Evolutionary conservation across 257 asterid genomes (phyloP), one percentile per base, ranked within the genome.

Genomic region (Solanum pimpinellifolium): DNA sequence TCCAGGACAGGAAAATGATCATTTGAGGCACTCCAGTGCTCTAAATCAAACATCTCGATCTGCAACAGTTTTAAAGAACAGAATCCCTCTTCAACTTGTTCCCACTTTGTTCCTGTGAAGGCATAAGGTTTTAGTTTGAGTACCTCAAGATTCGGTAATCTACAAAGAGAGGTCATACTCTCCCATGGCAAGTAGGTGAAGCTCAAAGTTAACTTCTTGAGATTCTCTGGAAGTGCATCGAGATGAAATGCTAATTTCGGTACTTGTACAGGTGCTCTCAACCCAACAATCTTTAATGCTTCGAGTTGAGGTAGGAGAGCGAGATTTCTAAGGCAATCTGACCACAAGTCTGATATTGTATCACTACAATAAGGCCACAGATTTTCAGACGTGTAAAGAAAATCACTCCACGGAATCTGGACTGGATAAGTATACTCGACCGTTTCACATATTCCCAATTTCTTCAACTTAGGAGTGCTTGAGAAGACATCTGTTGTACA

Each of bases 391-490:
- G 83, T 76, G 83, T 12, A 76, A 41, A n/a, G 83, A 76, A 76
- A 76, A n/a, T 76, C 83, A 23, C 59, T 76, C 83, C 83, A 76
- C 23, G 4, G 83, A 76, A 76, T 76, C 33, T 23, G 83, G 12
- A 41, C 59, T n/a, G 83, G 83, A 29, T 41, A n/a, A n/a, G 83
- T 76, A 76, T 76, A 76, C 35, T 39, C 85, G 29, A 42, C 83
- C 39, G 88, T 69, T 74, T 84, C 86, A 52, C n/a, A 88, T 35
- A 92, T 59, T 35, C 90, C 93, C 74, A 92, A 81, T 86, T 88
- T 90, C 68, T 76, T 89, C 7, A 91, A 85, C 72, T 87, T 86
- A 12, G 88, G 90, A 78, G 85, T 65, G 5, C 81, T 65, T 12
- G 52, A 39, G 16, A 85, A 83, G 69, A 85, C 65, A 69, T 88